These are phyloP conservation scores for Arthrobotrys entomopaga DNA, from an alignment of 2,329 filamentous ascomycete species.

Conservation along the genomic window DNA sequence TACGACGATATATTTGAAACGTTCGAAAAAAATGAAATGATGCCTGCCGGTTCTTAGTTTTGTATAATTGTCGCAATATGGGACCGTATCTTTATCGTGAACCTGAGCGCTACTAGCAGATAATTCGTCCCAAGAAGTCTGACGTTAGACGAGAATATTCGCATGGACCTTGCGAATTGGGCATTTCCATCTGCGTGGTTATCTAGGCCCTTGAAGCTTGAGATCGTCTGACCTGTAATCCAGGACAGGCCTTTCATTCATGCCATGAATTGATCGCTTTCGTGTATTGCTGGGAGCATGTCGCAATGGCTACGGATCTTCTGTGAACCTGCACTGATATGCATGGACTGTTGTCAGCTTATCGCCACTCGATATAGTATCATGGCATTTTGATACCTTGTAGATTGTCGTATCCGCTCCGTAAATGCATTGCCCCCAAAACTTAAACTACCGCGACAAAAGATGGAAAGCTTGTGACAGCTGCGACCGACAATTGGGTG, in stretches of 20 bases:
- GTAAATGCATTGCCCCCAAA: slow-evolving; percentile 15
- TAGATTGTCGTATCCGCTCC: slow-evolving; percentile 37
- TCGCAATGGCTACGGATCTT: slow-evolving; percentile 18
- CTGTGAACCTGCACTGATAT: slow-evolving; percentile 18
- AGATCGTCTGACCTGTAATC: slow-evolving; percentile 29
- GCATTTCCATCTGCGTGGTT: slow-evolving; percentile 19
- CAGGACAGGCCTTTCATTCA: slow-evolving; percentile 9
- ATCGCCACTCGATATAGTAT: slow-evolving; percentile 25
- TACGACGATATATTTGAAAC: slow-evolving; percentile 11
- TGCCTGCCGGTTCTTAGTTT: not conserved
- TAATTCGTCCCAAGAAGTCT: slow-evolving; percentile 26
- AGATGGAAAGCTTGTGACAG: slow-evolving; percentile 29
- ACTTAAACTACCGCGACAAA: too few species aligned
- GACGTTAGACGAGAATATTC: slow-evolving; percentile 14
- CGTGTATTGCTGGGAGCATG: slow-evolving; percentile 19
- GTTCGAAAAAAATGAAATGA: slow-evolving; percentile 16
- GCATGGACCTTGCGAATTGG: slow-evolving; percentile 24
- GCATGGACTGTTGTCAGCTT: slow-evolving; percentile 17
- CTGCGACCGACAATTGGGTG: not conserved
- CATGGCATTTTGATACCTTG: slow-evolving; percentile 13
- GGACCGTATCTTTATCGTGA: slow-evolving; percentile 39
- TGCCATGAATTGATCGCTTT: slow-evolving; percentile 39
- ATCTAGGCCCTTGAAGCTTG: slow-evolving; percentile 17
- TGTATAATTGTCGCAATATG: slow-evolving; percentile 25
- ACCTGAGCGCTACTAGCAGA: slow-evolving; percentile 17